Evolutionary conservation across 768 basidiomycete genomes (phyloP).

Genomic region (Termitomyces eurrhizus): DNA sequence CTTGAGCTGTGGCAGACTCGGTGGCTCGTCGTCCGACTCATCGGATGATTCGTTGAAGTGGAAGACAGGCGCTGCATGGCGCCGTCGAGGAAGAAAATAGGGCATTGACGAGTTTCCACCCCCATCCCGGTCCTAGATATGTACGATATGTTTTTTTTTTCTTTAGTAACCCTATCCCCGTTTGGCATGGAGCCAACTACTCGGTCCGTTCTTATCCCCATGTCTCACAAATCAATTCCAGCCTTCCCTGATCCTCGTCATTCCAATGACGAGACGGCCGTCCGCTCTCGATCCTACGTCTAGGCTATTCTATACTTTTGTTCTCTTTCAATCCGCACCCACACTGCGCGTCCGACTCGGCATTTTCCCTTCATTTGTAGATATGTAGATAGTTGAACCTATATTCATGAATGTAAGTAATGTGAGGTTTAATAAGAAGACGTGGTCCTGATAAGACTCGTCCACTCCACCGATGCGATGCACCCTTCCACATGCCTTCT

Average conservation of each 20-base stretch:
- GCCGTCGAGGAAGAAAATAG: conserved; percentile 23
- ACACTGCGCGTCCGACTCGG: background rate
- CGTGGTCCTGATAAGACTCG: background rate
- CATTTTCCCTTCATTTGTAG: background rate
- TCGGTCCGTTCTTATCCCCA: background rate
- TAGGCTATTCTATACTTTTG: background rate
- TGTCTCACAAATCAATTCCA: background rate
- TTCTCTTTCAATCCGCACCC: background rate
- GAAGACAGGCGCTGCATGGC: conserved; percentile 23
- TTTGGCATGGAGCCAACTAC: background rate
- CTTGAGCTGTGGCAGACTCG: conserved; percentile 15
- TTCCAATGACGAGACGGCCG: background rate
- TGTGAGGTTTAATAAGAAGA: background rate
- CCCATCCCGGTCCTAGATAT: background rate
- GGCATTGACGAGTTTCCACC: conserved; percentile 22
- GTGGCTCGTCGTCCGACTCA: conserved; percentile 19
- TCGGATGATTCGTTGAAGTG: conserved; percentile 29
- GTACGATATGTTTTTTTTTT: conserved; percentile 3
- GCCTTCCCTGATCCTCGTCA: background rate
- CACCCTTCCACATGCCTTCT: background rate
- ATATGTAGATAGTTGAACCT: background rate
- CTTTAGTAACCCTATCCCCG: background rate
- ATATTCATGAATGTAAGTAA: too few species aligned
- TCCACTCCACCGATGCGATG: background rate
- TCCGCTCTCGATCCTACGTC: background rate